These are phyloP conservation scores for Cystobasidium ongulense DNA, from an alignment of 768 basidiomycete species.

Conservation along the genomic window DNA sequence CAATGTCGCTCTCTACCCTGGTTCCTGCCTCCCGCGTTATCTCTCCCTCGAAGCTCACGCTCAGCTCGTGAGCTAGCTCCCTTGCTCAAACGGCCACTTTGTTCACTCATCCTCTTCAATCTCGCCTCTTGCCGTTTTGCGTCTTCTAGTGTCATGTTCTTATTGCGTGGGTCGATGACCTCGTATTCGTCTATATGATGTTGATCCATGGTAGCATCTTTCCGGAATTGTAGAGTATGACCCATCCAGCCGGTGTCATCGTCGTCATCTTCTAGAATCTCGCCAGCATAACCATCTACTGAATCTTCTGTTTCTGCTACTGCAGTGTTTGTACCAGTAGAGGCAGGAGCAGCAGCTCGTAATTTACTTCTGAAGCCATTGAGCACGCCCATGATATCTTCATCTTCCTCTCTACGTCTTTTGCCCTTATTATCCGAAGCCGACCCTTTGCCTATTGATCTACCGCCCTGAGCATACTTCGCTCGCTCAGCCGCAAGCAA, in stretches of 20 bases:
- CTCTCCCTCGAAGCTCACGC: not conserved
- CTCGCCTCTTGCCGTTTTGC: conserved; percentile 32
- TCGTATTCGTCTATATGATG: conserved; percentile 32
- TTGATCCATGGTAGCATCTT: conserved; percentile 40
- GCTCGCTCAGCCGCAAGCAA: conserved; percentile 41
- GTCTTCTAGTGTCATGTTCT: conserved; percentile 33
- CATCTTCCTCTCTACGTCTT: conserved; percentile 34
- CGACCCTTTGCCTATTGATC: not conserved
- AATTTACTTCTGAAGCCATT: conserved; percentile 39
- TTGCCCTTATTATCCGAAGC: conserved; percentile 26
- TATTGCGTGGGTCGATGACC: conserved; percentile 32
- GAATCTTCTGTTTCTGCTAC: conserved; percentile 14
- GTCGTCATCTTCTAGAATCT: conserved; percentile 37
- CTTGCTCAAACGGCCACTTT: not conserved
- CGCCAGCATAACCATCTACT: conserved; percentile 26
- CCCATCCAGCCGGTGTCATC: conserved; percentile 34
- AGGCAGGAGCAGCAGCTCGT: conserved; percentile 31
- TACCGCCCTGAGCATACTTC: conserved; percentile 34
- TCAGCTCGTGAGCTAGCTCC: not conserved
- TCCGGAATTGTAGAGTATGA: conserved; percentile 41
- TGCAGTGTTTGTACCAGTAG: not conserved
- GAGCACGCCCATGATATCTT: conserved; percentile 32
- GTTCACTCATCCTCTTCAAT: conserved; percentile 25
- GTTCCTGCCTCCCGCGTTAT: not conserved
- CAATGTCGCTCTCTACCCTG: not conserved